These are phyloP conservation scores for Coemansia sp. DNA, from an alignment of 192 early-diverging fungal species.

Conservation along the genomic window DNA sequence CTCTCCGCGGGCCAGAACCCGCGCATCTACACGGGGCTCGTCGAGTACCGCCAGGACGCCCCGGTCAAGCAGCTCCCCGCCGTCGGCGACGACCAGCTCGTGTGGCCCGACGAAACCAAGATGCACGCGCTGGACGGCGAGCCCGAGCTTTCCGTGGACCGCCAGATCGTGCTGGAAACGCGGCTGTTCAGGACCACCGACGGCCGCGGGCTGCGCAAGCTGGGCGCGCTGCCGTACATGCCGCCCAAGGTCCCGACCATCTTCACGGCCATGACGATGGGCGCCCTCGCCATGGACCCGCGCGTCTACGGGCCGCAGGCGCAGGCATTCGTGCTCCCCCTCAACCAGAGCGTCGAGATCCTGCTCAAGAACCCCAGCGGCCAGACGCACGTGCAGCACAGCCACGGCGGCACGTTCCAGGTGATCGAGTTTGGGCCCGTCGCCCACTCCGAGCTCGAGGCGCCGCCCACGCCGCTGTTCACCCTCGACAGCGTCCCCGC, in stretches of 20 bases:
- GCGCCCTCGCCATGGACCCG: constrained; percentile 43
- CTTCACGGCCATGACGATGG: constrained; percentile 59
- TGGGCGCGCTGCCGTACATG: neutral
- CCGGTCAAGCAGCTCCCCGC: constrained; percentile 3
- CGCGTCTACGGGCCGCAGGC: constrained; percentile 62
- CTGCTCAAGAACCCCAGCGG: constrained; percentile 64
- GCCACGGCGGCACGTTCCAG: constrained; percentile 80
- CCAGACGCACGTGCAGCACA: constrained; percentile 69
- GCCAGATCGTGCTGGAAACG: constrained; percentile 8
- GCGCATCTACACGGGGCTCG: constrained; percentile 25
- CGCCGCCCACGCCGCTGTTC: neutral
- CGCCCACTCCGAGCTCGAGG: neutral
- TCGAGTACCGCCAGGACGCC: constrained; percentile 13
- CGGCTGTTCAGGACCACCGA: neutral
- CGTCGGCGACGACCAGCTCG: neutral
- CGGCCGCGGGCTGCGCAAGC: neutral
- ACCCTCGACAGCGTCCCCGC: neutral
- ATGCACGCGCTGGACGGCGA: constrained; percentile 3
- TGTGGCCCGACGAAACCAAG: constrained; percentile 19
- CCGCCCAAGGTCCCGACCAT: constrained; percentile 53
- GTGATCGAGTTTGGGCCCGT: constrained; percentile 61
- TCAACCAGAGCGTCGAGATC: constrained; percentile 62
- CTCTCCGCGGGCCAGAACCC: constrained; percentile 44
- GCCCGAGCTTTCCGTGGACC: constrained; percentile 21
- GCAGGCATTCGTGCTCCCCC: constrained; percentile 59